A percentile compares a stretch with the other conserved stretches of the same genome.
Conservation (phyloP, 2,329 filamentous ascomycete genomes). For the Scytalidium lignicola region DNA sequence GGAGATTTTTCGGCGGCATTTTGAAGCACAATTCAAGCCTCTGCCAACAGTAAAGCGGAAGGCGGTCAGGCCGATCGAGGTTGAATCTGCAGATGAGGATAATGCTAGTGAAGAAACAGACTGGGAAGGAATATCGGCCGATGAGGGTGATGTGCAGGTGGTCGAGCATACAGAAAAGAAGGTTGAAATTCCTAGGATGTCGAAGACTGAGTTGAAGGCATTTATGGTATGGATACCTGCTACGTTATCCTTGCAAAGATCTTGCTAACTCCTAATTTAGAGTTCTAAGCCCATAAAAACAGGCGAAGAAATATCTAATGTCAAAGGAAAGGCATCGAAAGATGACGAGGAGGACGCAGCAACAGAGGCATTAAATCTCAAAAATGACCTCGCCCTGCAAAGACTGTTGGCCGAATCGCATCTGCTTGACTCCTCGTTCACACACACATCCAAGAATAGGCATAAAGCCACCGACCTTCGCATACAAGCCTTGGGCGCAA, state of each 20-base stretch:
- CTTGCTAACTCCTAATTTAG: slow-evolving; percentile 12
- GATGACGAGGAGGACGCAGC: slow-evolving; percentile 51
- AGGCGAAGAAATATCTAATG: slow-evolving; percentile 14
- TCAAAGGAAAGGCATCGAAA: slow-evolving; percentile 20
- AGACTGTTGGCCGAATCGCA: slow-evolving; percentile 88
- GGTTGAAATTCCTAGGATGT: slow-evolving; percentile 36
- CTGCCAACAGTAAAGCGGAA: slow-evolving; percentile 39
- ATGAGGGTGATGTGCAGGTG: slow-evolving; percentile 35
- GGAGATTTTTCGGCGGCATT: slow-evolving; percentile 75
- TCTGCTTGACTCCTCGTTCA: slow-evolving; percentile 61
- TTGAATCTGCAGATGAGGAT: slow-evolving; percentile 17
- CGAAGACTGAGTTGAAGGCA: slow-evolving; percentile 66
- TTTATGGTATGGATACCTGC: slow-evolving; percentile 58
- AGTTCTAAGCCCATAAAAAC: slow-evolving; percentile 25
- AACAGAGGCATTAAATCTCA: slow-evolving; percentile 63
- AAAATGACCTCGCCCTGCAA: slow-evolving; percentile 89
- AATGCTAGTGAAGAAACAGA: slow-evolving; percentile 38
- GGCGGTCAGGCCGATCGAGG: slow-evolving; percentile 4
- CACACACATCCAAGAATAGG: slow-evolving; percentile 62
- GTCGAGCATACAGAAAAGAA: slow-evolving; percentile 34
- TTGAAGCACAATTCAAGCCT: slow-evolving; percentile 83
- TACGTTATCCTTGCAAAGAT: neutral
- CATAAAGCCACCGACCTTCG: slow-evolving; percentile 81
- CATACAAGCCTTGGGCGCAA: slow-evolving; percentile 75
- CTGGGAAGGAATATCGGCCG: slow-evolving; percentile 60